Evolutionary conservation across 164 flowering plant species (phyloP).

Genomic region (Stephania japonica): DNA sequence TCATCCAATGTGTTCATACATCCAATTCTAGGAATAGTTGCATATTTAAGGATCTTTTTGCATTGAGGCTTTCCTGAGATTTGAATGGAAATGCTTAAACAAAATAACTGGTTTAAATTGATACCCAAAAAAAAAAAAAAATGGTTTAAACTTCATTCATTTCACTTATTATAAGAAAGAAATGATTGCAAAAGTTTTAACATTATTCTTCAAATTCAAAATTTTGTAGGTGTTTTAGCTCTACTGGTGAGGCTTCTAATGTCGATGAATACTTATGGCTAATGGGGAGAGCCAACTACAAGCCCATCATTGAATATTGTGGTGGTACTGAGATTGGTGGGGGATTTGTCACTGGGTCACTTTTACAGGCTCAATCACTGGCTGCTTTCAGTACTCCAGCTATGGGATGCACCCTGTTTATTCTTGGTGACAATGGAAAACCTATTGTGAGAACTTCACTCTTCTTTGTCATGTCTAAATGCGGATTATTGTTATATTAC

Average conservation of each 20-base stretch:
- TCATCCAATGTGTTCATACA: background rate
- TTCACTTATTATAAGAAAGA: background rate
- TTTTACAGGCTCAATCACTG: constrained; percentile 78
- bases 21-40: background rate
- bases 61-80: background rate
- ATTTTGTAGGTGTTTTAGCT: constrained; percentile 68
- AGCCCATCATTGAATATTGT: constrained; percentile 92
- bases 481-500: background rate
- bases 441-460: constrained; percentile 57
- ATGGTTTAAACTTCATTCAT: too few species aligned
- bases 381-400: constrained; percentile 96
- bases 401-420: constrained; percentile 75
- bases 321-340: constrained; percentile 99
- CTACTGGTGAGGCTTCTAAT: constrained; percentile 94
- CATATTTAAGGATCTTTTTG: background rate
- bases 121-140: too few species aligned
- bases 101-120: too few species aligned
- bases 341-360: constrained; percentile 75
- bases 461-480: constrained; percentile 2
- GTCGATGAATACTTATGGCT: constrained; percentile 92
- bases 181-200: background rate
- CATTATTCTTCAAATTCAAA: constrained; percentile 14
- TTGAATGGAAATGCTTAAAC: background rate
- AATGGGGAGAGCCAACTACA: constrained; percentile 86
- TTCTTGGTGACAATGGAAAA: constrained; percentile 65